Conservation (phyloP, 202 grass and related monocot species). For the Carex sylvatica region DNA sequence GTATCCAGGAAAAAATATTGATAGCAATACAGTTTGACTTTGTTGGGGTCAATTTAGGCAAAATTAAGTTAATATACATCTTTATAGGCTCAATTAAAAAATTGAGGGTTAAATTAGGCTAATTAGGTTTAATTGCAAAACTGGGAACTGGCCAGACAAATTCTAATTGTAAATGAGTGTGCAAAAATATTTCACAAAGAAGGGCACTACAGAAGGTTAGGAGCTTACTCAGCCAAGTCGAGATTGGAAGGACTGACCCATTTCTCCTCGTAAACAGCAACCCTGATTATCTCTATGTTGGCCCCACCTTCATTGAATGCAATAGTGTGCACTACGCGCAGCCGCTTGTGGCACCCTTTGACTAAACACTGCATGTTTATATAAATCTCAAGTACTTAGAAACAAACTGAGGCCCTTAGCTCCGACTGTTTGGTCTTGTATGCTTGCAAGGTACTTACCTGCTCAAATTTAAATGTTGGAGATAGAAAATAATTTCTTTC, state of each 20-base stretch:
- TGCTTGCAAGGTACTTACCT: constrained; percentile 49
- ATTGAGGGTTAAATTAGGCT: not conserved
- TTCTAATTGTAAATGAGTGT: not conserved
- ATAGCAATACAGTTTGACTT: not conserved
- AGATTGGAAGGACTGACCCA: constrained; percentile 73
- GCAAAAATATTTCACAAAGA: not conserved
- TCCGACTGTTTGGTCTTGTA: constrained; percentile 18
- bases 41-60: not conserved
- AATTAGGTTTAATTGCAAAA: not conserved
- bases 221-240: constrained; percentile 61
- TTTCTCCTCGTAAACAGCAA: constrained; percentile 89
- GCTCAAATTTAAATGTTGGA: constrained; percentile 91
- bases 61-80: not conserved
- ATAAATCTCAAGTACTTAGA: constrained; percentile 20
- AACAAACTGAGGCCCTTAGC: constrained; percentile 13
- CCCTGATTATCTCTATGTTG: constrained; percentile 78
- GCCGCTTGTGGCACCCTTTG: constrained; percentile 93
- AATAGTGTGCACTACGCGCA: constrained; percentile 87
- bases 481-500: constrained; percentile 89
- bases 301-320: constrained; percentile 82
- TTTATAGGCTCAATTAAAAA: not conserved
- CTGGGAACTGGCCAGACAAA: not conserved
- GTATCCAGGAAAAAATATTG: not conserved
- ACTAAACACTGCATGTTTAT: constrained; percentile 68
- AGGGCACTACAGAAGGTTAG: not conserved